Base-by-base conservation (phyloP, 1,139 yeast genomes). In the Yamadazyma atmosphaerica region DNA sequence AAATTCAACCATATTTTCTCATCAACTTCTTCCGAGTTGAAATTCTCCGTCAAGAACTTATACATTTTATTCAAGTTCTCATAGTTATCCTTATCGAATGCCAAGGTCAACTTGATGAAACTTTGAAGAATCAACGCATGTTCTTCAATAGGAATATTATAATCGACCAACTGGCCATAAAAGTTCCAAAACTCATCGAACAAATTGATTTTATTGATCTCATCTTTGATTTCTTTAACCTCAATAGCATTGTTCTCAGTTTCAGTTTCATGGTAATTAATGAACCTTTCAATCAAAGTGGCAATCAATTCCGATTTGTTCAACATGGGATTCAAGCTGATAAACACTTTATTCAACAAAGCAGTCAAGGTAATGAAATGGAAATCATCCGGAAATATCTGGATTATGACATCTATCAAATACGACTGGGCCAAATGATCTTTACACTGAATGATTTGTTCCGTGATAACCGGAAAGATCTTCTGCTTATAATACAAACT, bases 371-470 rank as follows among this genome's bases (percentile, higher is more conserved):
- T 87, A 19, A 76, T 74, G 45, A 89, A 68, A 55, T 92, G 98
- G 61, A 85, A 90, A 46, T 86, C 87, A 51, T 88, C 97, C 0
- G 98, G 97, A 64, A 94, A 92, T 2, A 90, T 94, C 58, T 90
- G 98, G 40, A 90, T 85, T 41, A 81, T 74, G 10, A 90, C 96
- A 55, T 94, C 98, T 40, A 90, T 69, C 41, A 92, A 65, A 56
- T 92, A 94, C 51, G 83, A 88, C 61, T 92, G 98, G 3, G 98
- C 97, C 46, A 92, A 75, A 29, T 82, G 84, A 56, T 92, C 98
- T 44, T 87, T 76, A 60, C 98, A 94, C 58, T 90, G 96, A 11
- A 90, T 81, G 33, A 92, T 85, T 60, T 92, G 98, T 53, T 90
- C 97, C 22, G 92, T 72, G 13, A 92, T 74, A 0, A 81, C 76